phyloP scores from a whole-genome alignment of 768 basidiomycete species.

The Vararia minispora region DNA sequence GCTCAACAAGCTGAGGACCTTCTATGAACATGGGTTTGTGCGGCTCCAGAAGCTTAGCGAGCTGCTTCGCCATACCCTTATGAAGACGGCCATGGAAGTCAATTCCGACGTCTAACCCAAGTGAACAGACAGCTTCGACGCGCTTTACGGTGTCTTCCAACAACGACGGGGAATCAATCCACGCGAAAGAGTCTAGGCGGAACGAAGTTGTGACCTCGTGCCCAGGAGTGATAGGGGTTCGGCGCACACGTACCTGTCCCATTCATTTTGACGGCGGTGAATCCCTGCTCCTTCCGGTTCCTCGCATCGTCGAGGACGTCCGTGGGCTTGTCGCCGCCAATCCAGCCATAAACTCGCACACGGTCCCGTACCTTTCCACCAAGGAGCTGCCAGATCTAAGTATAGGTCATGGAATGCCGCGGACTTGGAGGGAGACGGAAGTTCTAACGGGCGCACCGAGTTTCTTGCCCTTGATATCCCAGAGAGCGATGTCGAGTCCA shows the following conservation, averaged over 20 bases:
- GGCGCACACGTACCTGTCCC: constrained; percentile 31
- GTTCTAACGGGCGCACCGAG: constrained; percentile 48
- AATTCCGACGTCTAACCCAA: constrained; percentile 53
- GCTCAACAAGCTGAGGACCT: constrained; percentile 21
- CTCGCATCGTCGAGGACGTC: constrained; percentile 42
- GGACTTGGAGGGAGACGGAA: too few species aligned
- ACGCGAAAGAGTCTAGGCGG: constrained; percentile 10
- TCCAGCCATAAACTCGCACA: constrained; percentile 49
- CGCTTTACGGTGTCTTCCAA: constrained; percentile 41
- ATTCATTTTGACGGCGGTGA: constrained; percentile 68
- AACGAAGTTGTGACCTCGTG: not conserved
- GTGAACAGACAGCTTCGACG: constrained; percentile 28
- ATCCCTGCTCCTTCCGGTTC: constrained; percentile 47
- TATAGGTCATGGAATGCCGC: too few species aligned
- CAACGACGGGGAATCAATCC: constrained; percentile 50
- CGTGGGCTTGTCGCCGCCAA: constrained; percentile 34
- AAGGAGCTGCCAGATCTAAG: constrained; percentile 46
- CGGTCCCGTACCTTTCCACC: constrained; percentile 59
- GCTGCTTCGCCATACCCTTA: constrained; percentile 59
- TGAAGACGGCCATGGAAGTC: constrained; percentile 66
- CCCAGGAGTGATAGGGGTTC: not conserved
- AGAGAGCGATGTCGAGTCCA: constrained; percentile 57
- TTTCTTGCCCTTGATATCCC: constrained; percentile 77
- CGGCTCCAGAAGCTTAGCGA: constrained; percentile 49
- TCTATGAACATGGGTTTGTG: constrained; percentile 56